Conservation (phyloP, 179 eudicot species). For the Dionaea muscipula region DNA sequence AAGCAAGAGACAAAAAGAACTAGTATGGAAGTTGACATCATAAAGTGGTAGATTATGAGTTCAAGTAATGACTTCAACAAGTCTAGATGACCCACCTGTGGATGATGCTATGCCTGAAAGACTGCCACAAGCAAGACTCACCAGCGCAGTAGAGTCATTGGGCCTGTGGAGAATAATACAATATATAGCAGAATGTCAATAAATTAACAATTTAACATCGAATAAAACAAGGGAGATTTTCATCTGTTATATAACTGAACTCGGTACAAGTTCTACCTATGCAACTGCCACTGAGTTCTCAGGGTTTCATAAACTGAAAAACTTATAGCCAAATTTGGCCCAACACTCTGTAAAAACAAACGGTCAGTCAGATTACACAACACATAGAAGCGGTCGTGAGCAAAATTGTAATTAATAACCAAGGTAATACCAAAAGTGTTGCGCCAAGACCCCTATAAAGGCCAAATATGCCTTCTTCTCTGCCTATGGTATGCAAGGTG, state of each 20-base stretch:
- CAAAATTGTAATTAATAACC: not conserved
- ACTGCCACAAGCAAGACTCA: conserved; percentile 96
- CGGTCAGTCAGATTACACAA: conserved; percentile 6
- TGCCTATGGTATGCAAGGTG: conserved; percentile 57
- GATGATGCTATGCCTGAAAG: conserved; percentile 91
- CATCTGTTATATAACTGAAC: not conserved
- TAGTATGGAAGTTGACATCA: too few relatives aligned
- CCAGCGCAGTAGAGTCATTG: conserved; percentile 57
- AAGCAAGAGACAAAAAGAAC: too few relatives aligned
- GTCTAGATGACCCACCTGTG: conserved; percentile 51
- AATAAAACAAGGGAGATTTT: not conserved
- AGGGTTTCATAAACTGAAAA: conserved; percentile 84
- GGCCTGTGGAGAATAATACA: conserved; percentile 63
- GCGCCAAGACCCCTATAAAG: conserved; percentile 96
- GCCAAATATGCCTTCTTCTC: conserved; percentile 65
- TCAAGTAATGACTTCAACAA: not conserved
- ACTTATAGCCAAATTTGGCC: conserved; percentile 88
- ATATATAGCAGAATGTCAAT: too few relatives aligned
- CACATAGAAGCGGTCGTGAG: too few relatives aligned
- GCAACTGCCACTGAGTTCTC: conserved; percentile 61
- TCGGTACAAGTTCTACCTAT: conserved; percentile 33
- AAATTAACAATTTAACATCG: too few relatives aligned
- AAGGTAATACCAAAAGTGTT: conserved; percentile 55
- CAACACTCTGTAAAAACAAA: conserved; percentile 58
- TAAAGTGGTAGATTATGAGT: too few relatives aligned